Base-by-base conservation (phyloP, 441 rosid species). In the Gossypium aridum region DNA sequence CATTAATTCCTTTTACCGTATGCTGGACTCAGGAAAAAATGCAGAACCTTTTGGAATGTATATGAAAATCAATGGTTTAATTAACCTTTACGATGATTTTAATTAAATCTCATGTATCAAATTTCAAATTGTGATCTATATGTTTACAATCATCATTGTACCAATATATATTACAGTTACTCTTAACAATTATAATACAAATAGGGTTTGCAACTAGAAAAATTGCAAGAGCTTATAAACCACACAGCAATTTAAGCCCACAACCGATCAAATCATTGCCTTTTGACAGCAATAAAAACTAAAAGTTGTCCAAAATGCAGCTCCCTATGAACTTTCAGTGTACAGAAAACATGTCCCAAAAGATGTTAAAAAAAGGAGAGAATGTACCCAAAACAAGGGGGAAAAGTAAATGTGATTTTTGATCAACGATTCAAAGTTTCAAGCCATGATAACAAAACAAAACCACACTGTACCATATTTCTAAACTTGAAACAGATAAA, bases 371-470 rank as follows among this genome's bases (percentile, higher is more conserved):
- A n/a, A 14, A 62, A 62, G 66, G 66, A 2, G 3, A 62, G 53
- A 17, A 31, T 28, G 55, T 20, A 16, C 14, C 3, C 43, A 28
- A 51, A 39, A 47, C 17, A 26, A 47, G 31, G n/a, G 34, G 37
- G 7, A 31, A 31, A 31, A 31, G 37, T 31, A 31, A 31, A 31
- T 31, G 37, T 31, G 37, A 5, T 31, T 6, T 31, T 31, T 31
- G n/a, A 51, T 77, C 79, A 77, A 77, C 71, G 71, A 77, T 77
- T 56, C 66, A 43, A 70, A 45, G 55, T 16, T 60, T 19, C 57
- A 6, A 65, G n/a, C 70, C 4, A 45, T 2, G 10, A 22, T 7
- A 45, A 45, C 2, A 16, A 22, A 7, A 26, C 7, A 23, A 67
- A 43, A 47, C 31, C 9, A 7, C 47, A 63, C 26, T 61, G 16